Evolutionary conservation across 805 yeast genomes (phyloP), one percentile per base, ranked within the genome.

Genomic region (Zygosaccharomyces kombuchaensis): DNA sequence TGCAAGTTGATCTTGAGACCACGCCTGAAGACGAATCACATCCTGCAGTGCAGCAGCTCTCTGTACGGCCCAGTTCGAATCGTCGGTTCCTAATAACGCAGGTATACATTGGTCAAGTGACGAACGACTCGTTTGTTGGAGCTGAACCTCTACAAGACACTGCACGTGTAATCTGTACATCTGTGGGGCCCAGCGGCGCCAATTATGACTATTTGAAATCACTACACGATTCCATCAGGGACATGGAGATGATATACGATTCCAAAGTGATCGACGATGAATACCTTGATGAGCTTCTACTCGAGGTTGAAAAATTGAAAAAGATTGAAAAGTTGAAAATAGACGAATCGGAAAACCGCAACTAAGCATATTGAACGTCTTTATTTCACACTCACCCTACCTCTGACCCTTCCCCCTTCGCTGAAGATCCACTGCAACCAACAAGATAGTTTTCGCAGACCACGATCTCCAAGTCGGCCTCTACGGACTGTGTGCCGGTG

Each of bases 401-500:
- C n/a, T n/a, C n/a, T n/a, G n/a, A n/a, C n/a, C n/a, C n/a, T n/a
- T n/a, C n/a, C n/a, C n/a, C n/a, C n/a, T n/a, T n/a, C n/a, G n/a
- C n/a, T n/a, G n/a, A n/a, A n/a, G n/a, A n/a, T n/a, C n/a, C n/a
- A n/a, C n/a, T n/a, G n/a, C n/a, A n/a, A n/a, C n/a, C 17, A n/a
- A 10, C 16, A 19, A 10, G 2, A 10, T 31, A 19, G 3, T 19
- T 19, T 19, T 19, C 21, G 21, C 21, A 4, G 5, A 5, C 5
- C 16, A 56, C 54, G 59, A 54, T 54, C 8, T 56, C 58, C 14
- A 56, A 48, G 37, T 52, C 74, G 9, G 87, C 87, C 0, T 76
- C 86, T 13, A 86, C 84, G 96, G 5, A 91, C 98, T 0, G 80
- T 90, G 1, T 75, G 86, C 47, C 91, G 97, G 97, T 90, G 97